phyloP scores from a whole-genome alignment of 106 monocot genomes.

The Chionographis japonica region DNA sequence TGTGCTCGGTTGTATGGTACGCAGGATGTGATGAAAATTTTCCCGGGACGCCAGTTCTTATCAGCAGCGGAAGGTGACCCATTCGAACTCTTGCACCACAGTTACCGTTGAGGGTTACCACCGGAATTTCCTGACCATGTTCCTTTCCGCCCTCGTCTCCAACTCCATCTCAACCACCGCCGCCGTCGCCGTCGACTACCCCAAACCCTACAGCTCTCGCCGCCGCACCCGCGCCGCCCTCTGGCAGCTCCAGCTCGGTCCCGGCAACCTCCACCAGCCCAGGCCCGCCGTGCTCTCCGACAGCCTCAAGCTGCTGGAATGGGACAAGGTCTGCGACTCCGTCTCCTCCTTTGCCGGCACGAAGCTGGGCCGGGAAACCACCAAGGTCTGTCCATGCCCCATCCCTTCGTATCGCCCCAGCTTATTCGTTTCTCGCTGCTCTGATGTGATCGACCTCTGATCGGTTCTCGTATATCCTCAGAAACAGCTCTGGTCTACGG shows the following conservation, averaged over 20 bases:
- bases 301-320: constrained; percentile 69
- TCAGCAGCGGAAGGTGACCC: no score
- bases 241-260: constrained; percentile 11
- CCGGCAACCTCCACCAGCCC: constrained; percentile 7
- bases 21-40: no score
- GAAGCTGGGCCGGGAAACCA: constrained; percentile 42
- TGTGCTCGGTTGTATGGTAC: no score
- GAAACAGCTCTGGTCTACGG: constrained; percentile 41
- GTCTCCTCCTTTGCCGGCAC: constrained; percentile 85
- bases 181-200: background rate
- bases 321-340: constrained; percentile 70
- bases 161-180: background rate
- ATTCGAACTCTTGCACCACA: no score
- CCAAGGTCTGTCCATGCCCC: constrained; percentile 32
- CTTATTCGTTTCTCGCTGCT: background rate
- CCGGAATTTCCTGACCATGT: background rate
- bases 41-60: no score
- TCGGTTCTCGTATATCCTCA: constrained; percentile 12
- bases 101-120: no score
- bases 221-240: constrained; percentile 5
- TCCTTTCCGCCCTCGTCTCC: background rate
- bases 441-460: background rate
- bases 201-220: background rate
- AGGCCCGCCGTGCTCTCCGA: constrained; percentile 35
- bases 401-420: background rate